Evolutionary conservation across 1,139 yeast species (phyloP), one percentile per base, ranked within the genome.

Genomic region (Lodderomyces pseudojiufengensis): DNA sequence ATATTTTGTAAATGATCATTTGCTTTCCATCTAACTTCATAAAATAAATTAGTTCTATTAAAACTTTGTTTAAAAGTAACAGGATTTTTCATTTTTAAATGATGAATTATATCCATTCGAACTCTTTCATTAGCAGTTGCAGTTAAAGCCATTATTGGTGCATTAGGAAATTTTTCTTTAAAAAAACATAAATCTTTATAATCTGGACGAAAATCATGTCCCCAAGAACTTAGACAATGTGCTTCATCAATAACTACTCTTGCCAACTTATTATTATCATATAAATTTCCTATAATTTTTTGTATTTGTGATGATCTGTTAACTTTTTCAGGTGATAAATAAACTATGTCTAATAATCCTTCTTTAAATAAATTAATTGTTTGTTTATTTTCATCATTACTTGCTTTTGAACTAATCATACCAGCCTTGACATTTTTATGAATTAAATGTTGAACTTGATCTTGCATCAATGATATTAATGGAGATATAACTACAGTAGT

Each of bases 211-310:
- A 94, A 94, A 60, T 94, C 98, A 59, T 94, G 98, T 12, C 99
- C 99, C 99, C 99, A 94, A 9, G 95, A 84, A 41, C 96, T 86
- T 39, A 94, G 95, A 71, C 99, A 94, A 61, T 94, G 99, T 0
- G 98, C 98, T 55, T 94, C 99, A 61, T 94, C 99, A 32, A 94
- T 88, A 9, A 94, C 97, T 24, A 94, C 76, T 37, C 97, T 68
- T 0, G 97, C 95, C 28, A 94, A 62, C 48, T 68, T 65, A 5
- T 71, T 65, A 27, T 70, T 70, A 3, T 68, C 63, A 54, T 84
- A 70, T 13, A 92, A 62, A 35, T 62, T 68, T 11, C 70, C 64
- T 35, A 94, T 78, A 1, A 82, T 81, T 38, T 68, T 70, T 51
- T 78, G 84, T 36, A 94, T 79, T 50, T 80, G 79, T 8, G 63